phyloP scores from a whole-genome alignment of 495 filamentous ascomycete genomes.

The Opeltia flavorubescens region DNA sequence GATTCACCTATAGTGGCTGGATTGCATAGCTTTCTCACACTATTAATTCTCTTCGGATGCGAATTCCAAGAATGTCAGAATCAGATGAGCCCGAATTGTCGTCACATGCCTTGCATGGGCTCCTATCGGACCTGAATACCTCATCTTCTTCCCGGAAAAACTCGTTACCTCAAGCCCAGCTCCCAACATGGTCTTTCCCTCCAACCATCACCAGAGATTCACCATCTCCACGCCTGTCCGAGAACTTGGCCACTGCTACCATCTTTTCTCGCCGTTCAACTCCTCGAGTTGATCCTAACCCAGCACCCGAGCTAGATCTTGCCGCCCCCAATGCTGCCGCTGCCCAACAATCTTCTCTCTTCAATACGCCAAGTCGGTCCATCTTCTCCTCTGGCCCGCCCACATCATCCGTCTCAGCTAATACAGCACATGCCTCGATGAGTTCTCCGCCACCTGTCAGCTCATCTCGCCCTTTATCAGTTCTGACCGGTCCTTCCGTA shows the following conservation, averaged over 20 bases:
- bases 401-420: conserved; percentile 21
- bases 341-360: conserved; percentile 14
- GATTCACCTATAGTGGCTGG: no score
- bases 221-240: conserved; percentile 8
- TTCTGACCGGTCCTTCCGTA: conserved; percentile 12
- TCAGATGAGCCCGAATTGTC: conserved; percentile 15
- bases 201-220: conserved; percentile 8
- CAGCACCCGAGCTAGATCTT: conserved; percentile 14
- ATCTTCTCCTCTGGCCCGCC: conserved; percentile 27
- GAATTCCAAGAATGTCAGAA: conserved; percentile 14
- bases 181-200: conserved; percentile 16
- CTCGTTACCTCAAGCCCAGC: conserved; percentile 2
- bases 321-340: conserved; percentile 5
- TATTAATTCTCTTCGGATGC: conserved; percentile 5
- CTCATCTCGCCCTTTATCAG: conserved; percentile 16
- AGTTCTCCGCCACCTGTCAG: conserved; percentile 16
- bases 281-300: conserved; percentile 6
- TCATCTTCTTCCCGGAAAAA: conserved; percentile 1
- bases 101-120: conserved; percentile 12
- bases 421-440: conserved; percentile 23
- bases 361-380: conserved; percentile 21
- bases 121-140: conserved; percentile 11
- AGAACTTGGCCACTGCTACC: conserved; percentile 7
- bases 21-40: not conserved
- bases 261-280: conserved; percentile 15